Percentiles rank a stretch among this genome's conserved stretches.
Evolutionary conservation across 495 filamentous ascomycete genomes (phyloP).

Genomic region (Xylaria bambusicola): DNA sequence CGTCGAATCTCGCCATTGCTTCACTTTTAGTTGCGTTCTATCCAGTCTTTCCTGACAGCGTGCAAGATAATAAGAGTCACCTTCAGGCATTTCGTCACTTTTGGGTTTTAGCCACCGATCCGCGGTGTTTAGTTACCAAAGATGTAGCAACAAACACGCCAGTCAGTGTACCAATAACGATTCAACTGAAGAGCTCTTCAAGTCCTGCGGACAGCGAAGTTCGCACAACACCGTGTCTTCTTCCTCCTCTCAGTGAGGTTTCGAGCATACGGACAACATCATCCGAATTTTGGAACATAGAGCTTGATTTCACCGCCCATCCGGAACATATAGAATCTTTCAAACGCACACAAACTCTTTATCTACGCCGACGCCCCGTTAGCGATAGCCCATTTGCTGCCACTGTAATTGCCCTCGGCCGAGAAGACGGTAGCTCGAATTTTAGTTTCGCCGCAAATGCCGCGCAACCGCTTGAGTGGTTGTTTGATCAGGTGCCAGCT

Average conservation of each 20-base stretch:
- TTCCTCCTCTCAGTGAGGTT: slow-evolving; percentile 77
- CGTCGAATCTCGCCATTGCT: slow-evolving; percentile 82
- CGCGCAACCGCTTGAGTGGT: slow-evolving; percentile 66
- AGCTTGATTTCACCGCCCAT: slow-evolving; percentile 73
- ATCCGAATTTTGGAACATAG: slow-evolving; percentile 81
- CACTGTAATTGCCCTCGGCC: slow-evolving; percentile 66
- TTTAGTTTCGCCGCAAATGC: slow-evolving; percentile 24
- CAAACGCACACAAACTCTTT: slow-evolving; percentile 71
- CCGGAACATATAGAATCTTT: slow-evolving; percentile 70
- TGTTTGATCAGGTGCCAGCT: slow-evolving; percentile 59
- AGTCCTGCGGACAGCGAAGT: slow-evolving; percentile 44
- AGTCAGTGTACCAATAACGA: slow-evolving; percentile 67
- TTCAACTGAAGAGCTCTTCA: slow-evolving; percentile 44
- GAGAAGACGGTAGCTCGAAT: slow-evolving; percentile 41
- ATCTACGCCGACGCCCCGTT: slow-evolving; percentile 75
- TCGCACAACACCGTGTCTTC: slow-evolving; percentile 69
- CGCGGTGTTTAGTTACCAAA: slow-evolving; percentile 80
- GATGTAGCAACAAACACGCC: slow-evolving; percentile 82
- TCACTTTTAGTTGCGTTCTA: slow-evolving; percentile 90
- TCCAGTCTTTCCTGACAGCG: slow-evolving; percentile 82
- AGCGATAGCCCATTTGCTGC: slow-evolving; percentile 73
- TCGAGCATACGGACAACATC: slow-evolving; percentile 65
- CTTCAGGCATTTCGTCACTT: slow-evolving; percentile 97
- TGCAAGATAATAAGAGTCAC: slow-evolving; percentile 91
- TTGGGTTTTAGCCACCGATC: slow-evolving; percentile 92